Conservation (phyloP, 306 rosid genomes). For the Sesbania bispinosa region DNA sequence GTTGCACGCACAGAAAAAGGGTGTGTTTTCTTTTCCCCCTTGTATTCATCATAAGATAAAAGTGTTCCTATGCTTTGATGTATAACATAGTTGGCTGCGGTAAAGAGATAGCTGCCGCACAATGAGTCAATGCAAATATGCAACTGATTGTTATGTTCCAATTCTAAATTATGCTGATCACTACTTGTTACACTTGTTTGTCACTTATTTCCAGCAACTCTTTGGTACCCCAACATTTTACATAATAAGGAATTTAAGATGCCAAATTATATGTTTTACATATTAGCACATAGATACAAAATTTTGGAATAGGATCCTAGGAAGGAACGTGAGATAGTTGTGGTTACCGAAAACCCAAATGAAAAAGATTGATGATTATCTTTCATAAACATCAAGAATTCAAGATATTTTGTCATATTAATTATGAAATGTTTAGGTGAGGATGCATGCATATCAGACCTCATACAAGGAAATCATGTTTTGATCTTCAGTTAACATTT, state of each 20-base stretch:
- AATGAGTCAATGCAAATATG: slow-evolving; percentile 18
- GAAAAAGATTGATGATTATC: no score
- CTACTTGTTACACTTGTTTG: not conserved
- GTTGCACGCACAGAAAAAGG: slow-evolving; percentile 23
- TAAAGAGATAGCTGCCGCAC: not conserved
- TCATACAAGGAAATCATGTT: no score
- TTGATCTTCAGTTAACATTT: no score
- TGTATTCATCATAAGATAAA: not conserved
- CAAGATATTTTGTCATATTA: no score
- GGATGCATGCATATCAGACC: no score
- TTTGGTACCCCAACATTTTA: not conserved
- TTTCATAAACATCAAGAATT: no score
- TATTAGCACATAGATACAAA: not conserved
- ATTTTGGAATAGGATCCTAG: not conserved
- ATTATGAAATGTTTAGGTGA: no score
- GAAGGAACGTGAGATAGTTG: not conserved
- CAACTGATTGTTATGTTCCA: slow-evolving; percentile 25
- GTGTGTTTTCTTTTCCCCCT: not conserved
- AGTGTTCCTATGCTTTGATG: not conserved
- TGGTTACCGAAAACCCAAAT: not conserved
- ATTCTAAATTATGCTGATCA: not conserved
- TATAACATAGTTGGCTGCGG: not conserved
- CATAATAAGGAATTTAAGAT: not conserved
- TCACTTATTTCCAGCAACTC: not conserved
- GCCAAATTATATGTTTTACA: not conserved